Evolutionary conservation across 148 eudicot genomes (phyloP), one percentile per base, ranked within the genome.

Genomic region (Agrostemma githago): DNA sequence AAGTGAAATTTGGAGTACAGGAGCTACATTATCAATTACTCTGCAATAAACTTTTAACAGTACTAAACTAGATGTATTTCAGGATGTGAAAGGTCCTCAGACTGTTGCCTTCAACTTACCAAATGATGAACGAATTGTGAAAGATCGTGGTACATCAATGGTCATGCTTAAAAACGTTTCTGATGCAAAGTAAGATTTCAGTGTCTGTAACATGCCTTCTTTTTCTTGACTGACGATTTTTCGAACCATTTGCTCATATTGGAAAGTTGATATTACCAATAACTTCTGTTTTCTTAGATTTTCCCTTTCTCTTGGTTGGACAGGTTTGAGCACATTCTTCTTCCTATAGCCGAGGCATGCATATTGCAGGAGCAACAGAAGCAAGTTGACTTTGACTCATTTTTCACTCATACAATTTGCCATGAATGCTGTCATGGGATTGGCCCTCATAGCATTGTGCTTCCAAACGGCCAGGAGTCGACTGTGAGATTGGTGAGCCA

Each of bases 371-470:
- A 95, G 78, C 99, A 92, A 76, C 86, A 76, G 76, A 83, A 84
- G 61, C 82, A 68, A 77, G 99, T 95, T 34, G 96, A 95, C 82
- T 95, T 95, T 67, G 96, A 92, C 37, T 92, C 99, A 58, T 95
- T 95, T 79, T 95, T 95, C 86, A 92, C 97, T 72, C 99, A 95
- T 84, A 92, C 94, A 67, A 92, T 95, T 75, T 95, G 99, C 78
- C 99, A 92, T 72, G 99, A 95, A 83, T 95, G 99, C 83, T 92
- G 97, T 78, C 99, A 95, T 83, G 99, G 99, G 64, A 95, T 95
- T 80, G 99, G 99, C 66, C 99, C 99, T 72, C 99, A 95, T 82
- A 84, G 90, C 74, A 92, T 95, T 73, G 84, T 84, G 71, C 97
- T 95, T 74, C 96, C 97, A 51, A 85, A 70, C 76, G 96, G 99